Percentiles rank a stretch among this genome's conserved stretches.
Conservation (phyloP, 257 asterid genomes). For the Dorcoceras hygrometricum region DNA sequence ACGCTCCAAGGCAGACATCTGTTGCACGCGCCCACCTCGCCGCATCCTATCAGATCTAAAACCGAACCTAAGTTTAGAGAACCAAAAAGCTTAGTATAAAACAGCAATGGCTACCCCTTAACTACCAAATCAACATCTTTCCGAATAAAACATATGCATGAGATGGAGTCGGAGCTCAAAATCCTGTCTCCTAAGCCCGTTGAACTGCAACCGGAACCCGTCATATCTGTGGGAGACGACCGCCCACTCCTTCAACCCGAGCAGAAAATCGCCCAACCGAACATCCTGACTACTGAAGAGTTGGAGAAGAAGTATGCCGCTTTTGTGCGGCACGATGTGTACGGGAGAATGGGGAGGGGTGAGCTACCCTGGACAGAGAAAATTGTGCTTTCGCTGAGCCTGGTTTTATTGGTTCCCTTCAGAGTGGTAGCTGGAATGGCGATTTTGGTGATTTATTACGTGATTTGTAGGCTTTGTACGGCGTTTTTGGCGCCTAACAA, state of each 20-base stretch:
- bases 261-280: slow-evolving; percentile 22
- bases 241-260: slow-evolving; percentile 69
- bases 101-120: slow-evolving; percentile 37
- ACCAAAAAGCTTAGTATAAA: not conserved
- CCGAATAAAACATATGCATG: not conserved
- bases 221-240: slow-evolving; percentile 22
- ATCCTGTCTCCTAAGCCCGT: slow-evolving; percentile 34
- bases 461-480: slow-evolving; percentile 77
- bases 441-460: slow-evolving; percentile 60
- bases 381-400: slow-evolving; percentile 50
- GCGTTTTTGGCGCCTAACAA: slow-evolving; percentile 55
- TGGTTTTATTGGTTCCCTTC: slow-evolving; percentile 61
- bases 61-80: not conserved
- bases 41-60: not conserved
- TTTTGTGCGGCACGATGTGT: slow-evolving; percentile 63
- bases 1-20: not conserved
- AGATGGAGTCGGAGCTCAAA: slow-evolving; percentile 74
- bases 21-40: too few relatives aligned
- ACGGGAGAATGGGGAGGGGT: slow-evolving; percentile 81
- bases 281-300: slow-evolving; percentile 46
- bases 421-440: slow-evolving; percentile 48
- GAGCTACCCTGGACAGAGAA: slow-evolving; percentile 59
- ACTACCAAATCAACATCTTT: not conserved
- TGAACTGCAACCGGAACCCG: slow-evolving; percentile 38
- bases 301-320: slow-evolving; percentile 73